Conservation (phyloP, 371 early-diverging fungal species). For the Globomyces sp. region DNA sequence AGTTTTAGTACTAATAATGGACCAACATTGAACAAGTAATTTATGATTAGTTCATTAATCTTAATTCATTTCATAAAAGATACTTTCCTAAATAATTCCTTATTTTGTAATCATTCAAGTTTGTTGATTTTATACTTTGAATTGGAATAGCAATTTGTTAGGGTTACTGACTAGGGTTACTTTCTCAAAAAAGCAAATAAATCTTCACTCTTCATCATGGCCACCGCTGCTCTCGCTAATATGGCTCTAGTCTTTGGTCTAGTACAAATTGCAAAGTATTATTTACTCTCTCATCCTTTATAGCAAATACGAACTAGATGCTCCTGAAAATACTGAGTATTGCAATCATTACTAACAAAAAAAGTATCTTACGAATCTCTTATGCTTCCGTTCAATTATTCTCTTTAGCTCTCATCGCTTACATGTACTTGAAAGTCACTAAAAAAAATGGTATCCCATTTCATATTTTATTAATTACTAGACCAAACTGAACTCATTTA, state of each 20-base stretch:
- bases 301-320: slow-evolving; percentile 35
- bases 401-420: slow-evolving; percentile 53
- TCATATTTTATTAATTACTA: slow-evolving; percentile 10
- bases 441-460: slow-evolving; percentile 65
- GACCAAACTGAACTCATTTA: slow-evolving; percentile 70
- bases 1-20: no score
- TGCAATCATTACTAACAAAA: no score
- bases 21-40: no score
- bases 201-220: no score
- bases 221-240: slow-evolving; percentile 20
- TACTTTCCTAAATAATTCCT: no score
- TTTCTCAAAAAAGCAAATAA: neutral
- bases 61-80: no score
- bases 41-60: no score
- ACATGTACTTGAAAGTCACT: slow-evolving; percentile 55
- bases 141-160: no score
- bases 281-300: slow-evolving; percentile 21
- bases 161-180: neutral
- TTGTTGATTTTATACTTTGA: no score
- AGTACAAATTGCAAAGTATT: slow-evolving; percentile 23
- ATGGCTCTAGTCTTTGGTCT: slow-evolving; percentile 33
- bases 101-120: no score
- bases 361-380: slow-evolving; percentile 56
- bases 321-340: slow-evolving; percentile 25
- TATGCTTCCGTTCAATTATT: slow-evolving; percentile 67